These are phyloP conservation scores for Coniosporium apollinis DNA, from an alignment of 495 filamentous ascomycete species.

Conservation along the genomic window DNA sequence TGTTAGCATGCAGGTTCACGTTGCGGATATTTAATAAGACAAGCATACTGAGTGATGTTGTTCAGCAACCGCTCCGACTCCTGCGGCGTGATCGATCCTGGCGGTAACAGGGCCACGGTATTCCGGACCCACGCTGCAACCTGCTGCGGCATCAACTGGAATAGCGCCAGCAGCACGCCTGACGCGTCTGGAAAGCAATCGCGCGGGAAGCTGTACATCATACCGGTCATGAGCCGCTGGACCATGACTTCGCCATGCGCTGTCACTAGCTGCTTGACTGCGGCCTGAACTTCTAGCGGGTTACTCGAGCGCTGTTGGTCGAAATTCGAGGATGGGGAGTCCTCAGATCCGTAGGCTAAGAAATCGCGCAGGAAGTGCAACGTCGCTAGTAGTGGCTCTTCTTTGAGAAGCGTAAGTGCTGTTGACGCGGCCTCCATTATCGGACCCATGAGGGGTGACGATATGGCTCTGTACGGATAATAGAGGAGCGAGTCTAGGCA, in stretches of 20 bases:
- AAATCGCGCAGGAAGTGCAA: constrained; percentile 90
- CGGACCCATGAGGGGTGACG: constrained; percentile 55
- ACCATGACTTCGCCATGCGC: constrained; percentile 61
- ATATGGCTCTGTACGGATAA: constrained; percentile 68
- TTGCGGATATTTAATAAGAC: too few relatives aligned
- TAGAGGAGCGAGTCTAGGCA: constrained; percentile 80
- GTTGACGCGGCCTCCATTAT: constrained; percentile 78
- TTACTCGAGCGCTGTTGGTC: constrained; percentile 27
- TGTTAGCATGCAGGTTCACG: not conserved
- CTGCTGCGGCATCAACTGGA: constrained; percentile 68
- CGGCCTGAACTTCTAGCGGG: constrained; percentile 24
- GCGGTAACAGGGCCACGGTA: constrained; percentile 69
- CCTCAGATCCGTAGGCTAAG: constrained; percentile 67
- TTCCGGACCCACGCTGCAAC: constrained; percentile 61
- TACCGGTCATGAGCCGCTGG: constrained; percentile 76
- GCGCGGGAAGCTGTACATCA: constrained; percentile 96
- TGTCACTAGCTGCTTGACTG: constrained; percentile 54
- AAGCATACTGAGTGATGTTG: constrained; percentile 25
- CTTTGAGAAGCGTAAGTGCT: constrained; percentile 72
- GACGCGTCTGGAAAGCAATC: constrained; percentile 92
- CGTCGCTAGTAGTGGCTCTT: constrained; percentile 75
- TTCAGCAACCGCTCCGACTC: constrained; percentile 32
- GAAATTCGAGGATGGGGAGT: constrained; percentile 57
- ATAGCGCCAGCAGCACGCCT: constrained; percentile 73
- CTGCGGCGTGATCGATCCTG: constrained; percentile 52